A percentile compares a stretch with the other conserved stretches of the same genome.
These are phyloP conservation scores for Auricularia sp. DNA, from an alignment of 768 basidiomycete genomes.

Conservation along the genomic window DNA sequence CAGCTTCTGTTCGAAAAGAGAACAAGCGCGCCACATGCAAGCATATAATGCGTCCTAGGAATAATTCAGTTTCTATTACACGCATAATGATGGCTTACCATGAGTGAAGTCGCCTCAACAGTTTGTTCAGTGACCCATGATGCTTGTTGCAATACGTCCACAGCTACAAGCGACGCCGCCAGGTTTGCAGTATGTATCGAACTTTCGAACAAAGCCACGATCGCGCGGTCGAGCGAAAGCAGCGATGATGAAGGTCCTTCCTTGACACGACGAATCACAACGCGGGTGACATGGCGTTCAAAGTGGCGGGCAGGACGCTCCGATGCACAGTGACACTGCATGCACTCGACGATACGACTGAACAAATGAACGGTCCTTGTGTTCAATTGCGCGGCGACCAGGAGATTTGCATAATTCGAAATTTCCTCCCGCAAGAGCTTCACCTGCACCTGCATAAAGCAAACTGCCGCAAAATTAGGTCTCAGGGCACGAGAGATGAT, in stretches of 20 bases:
- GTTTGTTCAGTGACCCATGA: too few relatives aligned
- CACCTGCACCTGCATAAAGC: not conserved
- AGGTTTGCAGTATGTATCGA: too few relatives aligned
- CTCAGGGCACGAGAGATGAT: not conserved
- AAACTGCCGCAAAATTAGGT: not conserved
- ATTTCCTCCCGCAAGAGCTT: not conserved
- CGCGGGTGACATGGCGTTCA: not conserved
- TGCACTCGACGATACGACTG: not conserved
- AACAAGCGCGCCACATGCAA: not conserved
- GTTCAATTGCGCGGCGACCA: not conserved
- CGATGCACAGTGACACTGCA: not conserved
- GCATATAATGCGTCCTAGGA: not conserved
- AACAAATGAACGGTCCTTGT: not conserved
- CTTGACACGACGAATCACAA: not conserved
- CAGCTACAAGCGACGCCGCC: too few relatives aligned
- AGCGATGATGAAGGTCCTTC: too few relatives aligned
- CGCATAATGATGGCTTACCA: too few relatives aligned
- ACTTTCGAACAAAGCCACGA: too few relatives aligned
- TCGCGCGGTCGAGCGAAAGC: too few relatives aligned
- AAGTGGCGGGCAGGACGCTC: not conserved
- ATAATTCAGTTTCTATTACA: not conserved
- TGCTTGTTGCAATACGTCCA: too few relatives aligned
- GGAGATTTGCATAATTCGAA: not conserved
- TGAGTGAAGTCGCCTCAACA: too few relatives aligned
- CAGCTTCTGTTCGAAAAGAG: not conserved